Percentiles rank a stretch among this genome's conserved stretches.
phyloP scores from a whole-genome alignment of 208 protist genomes.

The Crithidia thermophila region DNA sequence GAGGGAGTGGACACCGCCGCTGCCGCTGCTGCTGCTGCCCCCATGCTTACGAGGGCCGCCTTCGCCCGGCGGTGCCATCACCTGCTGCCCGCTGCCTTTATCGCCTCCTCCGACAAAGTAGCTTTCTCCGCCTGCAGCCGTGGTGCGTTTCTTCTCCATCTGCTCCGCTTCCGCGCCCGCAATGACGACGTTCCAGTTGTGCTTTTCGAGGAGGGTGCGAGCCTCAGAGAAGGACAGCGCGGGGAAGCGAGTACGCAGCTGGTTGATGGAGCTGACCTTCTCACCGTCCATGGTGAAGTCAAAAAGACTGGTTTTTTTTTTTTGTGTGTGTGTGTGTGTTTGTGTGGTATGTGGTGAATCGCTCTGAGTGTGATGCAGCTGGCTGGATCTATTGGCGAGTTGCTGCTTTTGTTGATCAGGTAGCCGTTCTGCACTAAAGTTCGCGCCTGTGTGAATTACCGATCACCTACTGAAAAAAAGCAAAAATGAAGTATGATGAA shows the following conservation, averaged over 20 bases:
- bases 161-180: slow-evolving; percentile 34
- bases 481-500: no score
- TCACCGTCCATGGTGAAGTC: slow-evolving; percentile 30
- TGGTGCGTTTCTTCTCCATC: slow-evolving; percentile 15
- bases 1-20: slow-evolving; percentile 17
- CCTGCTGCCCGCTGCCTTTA: slow-evolving; percentile 57
- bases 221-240: slow-evolving; percentile 37
- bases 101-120: slow-evolving; percentile 65
- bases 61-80: slow-evolving; percentile 36
- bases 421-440: no score
- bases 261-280: slow-evolving; percentile 31
- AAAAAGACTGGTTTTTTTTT: not conserved
- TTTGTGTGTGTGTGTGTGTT: slow-evolving; percentile 22
- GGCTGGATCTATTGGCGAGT: no score
- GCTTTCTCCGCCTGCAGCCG: slow-evolving; percentile 18
- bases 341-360: no score
- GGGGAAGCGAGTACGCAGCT: slow-evolving; percentile 43
- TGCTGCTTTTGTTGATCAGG: no score
- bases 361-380: no score
- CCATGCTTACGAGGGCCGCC: not conserved
- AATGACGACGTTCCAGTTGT: slow-evolving; percentile 44
- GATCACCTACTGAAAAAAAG: no score
- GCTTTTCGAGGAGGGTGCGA: slow-evolving; percentile 30
- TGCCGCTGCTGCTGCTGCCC: not conserved
- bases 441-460: no score